Evolutionary conservation across 768 basidiomycete genomes (phyloP).

Genomic region (Lentinula lateritia): DNA sequence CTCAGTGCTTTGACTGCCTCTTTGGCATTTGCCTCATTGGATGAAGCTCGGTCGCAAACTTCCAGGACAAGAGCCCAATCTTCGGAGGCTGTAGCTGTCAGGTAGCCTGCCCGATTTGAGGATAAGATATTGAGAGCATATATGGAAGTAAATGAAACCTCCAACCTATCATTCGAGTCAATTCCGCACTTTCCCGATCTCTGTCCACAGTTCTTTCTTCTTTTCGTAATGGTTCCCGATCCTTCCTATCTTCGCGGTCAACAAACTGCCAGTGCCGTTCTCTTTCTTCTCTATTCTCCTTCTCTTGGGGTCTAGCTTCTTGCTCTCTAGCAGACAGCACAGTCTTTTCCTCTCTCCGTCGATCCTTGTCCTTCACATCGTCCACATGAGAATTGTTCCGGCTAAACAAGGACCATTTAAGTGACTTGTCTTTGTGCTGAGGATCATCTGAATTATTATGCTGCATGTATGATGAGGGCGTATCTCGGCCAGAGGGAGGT

Average conservation of each 20-base stretch:
- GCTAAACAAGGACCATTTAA: slow-evolving; percentile 28
- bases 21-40: slow-evolving; percentile 67
- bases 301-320: slow-evolving; percentile 22
- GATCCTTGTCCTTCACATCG: slow-evolving; percentile 17
- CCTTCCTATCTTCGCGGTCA: slow-evolving; percentile 15
- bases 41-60: slow-evolving; percentile 78
- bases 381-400: slow-evolving; percentile 33
- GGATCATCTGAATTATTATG: neutral
- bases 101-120: slow-evolving; percentile 42
- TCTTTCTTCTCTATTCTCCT: slow-evolving; percentile 28
- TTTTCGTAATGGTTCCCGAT: slow-evolving; percentile 18
- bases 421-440: slow-evolving; percentile 6
- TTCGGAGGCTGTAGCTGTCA: slow-evolving; percentile 75
- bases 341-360: slow-evolving; percentile 9
- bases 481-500: neutral
- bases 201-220: slow-evolving; percentile 36
- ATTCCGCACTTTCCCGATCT: slow-evolving; percentile 32
- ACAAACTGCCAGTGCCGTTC: slow-evolving; percentile 26
- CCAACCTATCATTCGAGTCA: slow-evolving; percentile 70
- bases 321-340: slow-evolving; percentile 28
- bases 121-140: neutral
- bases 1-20: slow-evolving; percentile 81
- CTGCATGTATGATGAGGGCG: neutral
- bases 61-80: slow-evolving; percentile 81
- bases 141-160: neutral